Evolutionary conservation across 108 stramenopile genomes (phyloP), one percentile per base, ranked within the genome.

Genomic region (Skeletonema potamos): DNA sequence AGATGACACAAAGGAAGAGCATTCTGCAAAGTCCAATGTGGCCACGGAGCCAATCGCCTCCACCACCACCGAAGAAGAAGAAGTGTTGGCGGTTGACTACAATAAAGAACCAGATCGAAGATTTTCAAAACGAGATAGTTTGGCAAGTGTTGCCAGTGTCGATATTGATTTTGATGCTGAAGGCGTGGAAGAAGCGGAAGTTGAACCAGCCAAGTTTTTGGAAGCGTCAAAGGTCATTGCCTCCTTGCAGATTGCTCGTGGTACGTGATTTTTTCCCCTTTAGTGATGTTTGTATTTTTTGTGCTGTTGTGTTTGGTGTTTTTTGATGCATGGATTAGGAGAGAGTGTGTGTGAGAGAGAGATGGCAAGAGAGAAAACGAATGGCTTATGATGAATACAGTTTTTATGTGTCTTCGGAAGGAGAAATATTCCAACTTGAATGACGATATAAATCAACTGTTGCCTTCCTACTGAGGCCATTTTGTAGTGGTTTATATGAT

Each of bases 181-280:
- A 79, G 81, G 85, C 54, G 83, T 91, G 15, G 77, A 87, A 8
- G 54, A 65, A 37, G 87, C 73, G 15, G 70, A 73, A 24, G 91
- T 91, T 7, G 84, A 89, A 44, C 60, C 88, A 3, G 12, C 67
- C 15, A 80, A 90, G 41, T 89, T 94, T 43, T 68, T 89, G 15
- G 89, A 86, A 18, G 81, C 93, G 3, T 89, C 86, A 63, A 86
- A 85, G 62, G 80, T 88, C n/a, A 80, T 94, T 34, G 89, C 91
- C 1, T 89, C 88, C 2, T 60, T 92, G 22, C 93, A 94, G 74
- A 94, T 94, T 79, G 82, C 89, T 13, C 48, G 48, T 24, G 48
- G 48, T 51, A 22, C 48, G 48, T 51, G n/a, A n/a, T 24, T 24
- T 51, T 51, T 51, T 51, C 6, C 0, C 0, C 1, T 24, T 51